A percentile compares a stretch with the other conserved stretches of the same genome.
Conservation (phyloP, 2,329 filamentous ascomycete species). For the Aspergillus ochraceoroseus region DNA sequence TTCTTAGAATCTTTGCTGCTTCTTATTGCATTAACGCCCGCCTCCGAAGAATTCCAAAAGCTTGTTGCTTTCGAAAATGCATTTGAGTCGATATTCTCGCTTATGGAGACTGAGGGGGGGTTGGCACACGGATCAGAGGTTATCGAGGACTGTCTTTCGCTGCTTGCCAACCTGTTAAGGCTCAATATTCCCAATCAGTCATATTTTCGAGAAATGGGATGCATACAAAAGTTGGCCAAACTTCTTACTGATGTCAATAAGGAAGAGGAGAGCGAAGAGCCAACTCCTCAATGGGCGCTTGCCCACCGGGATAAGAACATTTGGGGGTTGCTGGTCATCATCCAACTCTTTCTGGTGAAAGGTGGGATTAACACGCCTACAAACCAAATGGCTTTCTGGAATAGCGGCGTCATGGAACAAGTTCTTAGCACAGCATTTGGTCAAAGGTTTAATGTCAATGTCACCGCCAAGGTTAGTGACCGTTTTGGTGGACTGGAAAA, state of each 20-base stretch:
- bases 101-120: slow-evolving; percentile 77
- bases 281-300: slow-evolving; percentile 68
- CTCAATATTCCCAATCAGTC: slow-evolving; percentile 90
- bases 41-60: slow-evolving; percentile 85
- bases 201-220: slow-evolving; percentile 85
- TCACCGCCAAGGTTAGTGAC: slow-evolving; percentile 66
- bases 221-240: slow-evolving; percentile 64
- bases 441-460: slow-evolving; percentile 63
- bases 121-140: slow-evolving; percentile 76
- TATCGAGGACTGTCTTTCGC: slow-evolving; percentile 86
- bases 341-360: slow-evolving; percentile 76
- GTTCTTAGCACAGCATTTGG: slow-evolving; percentile 80
- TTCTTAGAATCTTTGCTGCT: slow-evolving; percentile 69
- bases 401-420: slow-evolving; percentile 71
- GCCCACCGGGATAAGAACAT: slow-evolving; percentile 81
- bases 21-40: slow-evolving; percentile 80
- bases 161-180: slow-evolving; percentile 81
- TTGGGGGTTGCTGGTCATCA: slow-evolving; percentile 80
- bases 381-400: slow-evolving; percentile 83
- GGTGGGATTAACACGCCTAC: slow-evolving; percentile 75
- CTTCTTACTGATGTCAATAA: slow-evolving; percentile 61
- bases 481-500: slow-evolving; percentile 20
- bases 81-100: slow-evolving; percentile 77
- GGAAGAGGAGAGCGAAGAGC: slow-evolving; percentile 52
- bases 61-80: slow-evolving; percentile 92